Percentiles rank a stretch among this genome's conserved stretches.
phyloP scores from a whole-genome alignment of 2,329 filamentous ascomycete species.

The Paramyrothecium sp. region DNA sequence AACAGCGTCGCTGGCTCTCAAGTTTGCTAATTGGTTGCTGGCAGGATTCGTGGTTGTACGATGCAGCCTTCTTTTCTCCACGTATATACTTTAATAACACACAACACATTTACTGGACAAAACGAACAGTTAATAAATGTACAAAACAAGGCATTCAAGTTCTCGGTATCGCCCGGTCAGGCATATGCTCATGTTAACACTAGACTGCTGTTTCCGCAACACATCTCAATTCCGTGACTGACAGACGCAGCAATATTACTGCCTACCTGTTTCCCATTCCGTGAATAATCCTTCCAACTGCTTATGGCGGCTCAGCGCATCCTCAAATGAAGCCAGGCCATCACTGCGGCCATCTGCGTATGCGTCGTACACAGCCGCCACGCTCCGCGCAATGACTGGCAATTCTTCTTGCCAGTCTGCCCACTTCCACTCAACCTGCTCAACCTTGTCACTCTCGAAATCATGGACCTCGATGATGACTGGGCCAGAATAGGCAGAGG shows the following conservation, averaged over 20 bases:
- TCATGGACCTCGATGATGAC: slow-evolving; percentile 51
- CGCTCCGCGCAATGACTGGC: slow-evolving; percentile 41
- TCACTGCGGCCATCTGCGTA: slow-evolving; percentile 36
- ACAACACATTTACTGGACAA: no score
- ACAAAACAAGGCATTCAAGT: no score
- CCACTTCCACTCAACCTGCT: slow-evolving; percentile 42
- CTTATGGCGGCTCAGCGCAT: slow-evolving; percentile 29
- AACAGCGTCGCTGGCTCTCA: slow-evolving; percentile 7
- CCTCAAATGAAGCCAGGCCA: slow-evolving; percentile 32
- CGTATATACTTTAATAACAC: neutral
- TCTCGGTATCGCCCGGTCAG: no score
- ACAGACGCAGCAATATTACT: neutral
- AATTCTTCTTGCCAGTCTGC: slow-evolving; percentile 45
- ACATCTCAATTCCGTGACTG: no score
- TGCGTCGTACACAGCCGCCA: slow-evolving; percentile 56
- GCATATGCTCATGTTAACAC: no score
- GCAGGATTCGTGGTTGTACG: neutral
- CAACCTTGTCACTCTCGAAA: slow-evolving; percentile 41
- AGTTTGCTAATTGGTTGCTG: slow-evolving; percentile 11
- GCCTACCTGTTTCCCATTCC: neutral
- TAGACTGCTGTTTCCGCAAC: no score
- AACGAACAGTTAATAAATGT: no score
- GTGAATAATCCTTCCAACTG: neutral
- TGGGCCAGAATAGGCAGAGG: slow-evolving; percentile 30
- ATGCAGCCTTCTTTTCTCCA: neutral